A percentile compares a stretch with the other conserved stretches of the same genome.
phyloP scores from a whole-genome alignment of 768 basidiomycete species.

The Panus rudis region DNA sequence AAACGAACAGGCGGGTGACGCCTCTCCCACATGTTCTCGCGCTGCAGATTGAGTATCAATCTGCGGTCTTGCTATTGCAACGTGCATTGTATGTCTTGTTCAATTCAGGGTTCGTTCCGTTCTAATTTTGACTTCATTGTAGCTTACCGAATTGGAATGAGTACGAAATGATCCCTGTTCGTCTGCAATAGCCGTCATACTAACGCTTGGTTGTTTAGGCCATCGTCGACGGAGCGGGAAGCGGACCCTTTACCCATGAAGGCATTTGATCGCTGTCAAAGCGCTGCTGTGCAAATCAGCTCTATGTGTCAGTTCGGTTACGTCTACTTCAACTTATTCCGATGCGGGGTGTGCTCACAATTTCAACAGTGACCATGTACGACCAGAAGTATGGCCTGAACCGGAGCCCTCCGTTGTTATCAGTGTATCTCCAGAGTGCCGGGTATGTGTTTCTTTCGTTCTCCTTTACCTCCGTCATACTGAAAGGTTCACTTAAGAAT shows the following conservation, averaged over 20 bases:
- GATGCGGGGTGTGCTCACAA: not conserved
- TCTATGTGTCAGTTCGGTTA: conserved; percentile 43
- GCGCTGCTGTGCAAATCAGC: conserved; percentile 66
- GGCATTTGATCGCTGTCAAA: conserved; percentile 69
- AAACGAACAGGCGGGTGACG: conserved; percentile 40
- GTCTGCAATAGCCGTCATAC: not conserved
- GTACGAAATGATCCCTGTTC: conserved; percentile 28
- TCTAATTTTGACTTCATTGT: conserved; percentile 1
- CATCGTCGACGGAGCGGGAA: not conserved
- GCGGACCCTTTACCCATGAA: conserved; percentile 44
- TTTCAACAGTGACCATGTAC: conserved; percentile 45
- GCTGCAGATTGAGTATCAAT: conserved; percentile 73
- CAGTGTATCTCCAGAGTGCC: conserved; percentile 63
- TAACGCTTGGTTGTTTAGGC: not conserved
- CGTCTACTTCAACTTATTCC: not conserved
- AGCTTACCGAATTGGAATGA: conserved; percentile 72
- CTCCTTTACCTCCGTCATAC: not conserved
- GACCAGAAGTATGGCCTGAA: conserved; percentile 56
- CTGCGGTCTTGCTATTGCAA: conserved; percentile 64
- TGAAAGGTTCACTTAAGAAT: conserved; percentile 39
- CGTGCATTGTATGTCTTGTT: conserved; percentile 63
- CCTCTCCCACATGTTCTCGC: conserved; percentile 63
- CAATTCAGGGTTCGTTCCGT: not conserved
- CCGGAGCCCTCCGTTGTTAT: conserved; percentile 56
- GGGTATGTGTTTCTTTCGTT: conserved; percentile 40